Evolutionary conservation across 2,329 filamentous ascomycete genomes (phyloP), one percentile per base, ranked within the genome.

Genomic region (Aureobasidium sp.): DNA sequence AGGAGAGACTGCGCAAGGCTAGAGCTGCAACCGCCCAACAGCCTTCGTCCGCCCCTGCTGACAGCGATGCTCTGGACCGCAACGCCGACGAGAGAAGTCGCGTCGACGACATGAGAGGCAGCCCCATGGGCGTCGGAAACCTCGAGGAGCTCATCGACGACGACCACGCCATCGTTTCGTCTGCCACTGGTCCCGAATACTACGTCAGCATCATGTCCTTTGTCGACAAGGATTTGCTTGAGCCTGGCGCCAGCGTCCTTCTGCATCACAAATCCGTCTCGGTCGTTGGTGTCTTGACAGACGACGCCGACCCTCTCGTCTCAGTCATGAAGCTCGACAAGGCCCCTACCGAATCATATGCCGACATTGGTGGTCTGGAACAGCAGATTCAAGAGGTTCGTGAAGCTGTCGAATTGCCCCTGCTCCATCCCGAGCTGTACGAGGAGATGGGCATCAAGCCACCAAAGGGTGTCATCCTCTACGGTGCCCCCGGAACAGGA

Each of bases 381-480:
- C 78, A 84, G 63, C 94, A 99, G 75, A 99, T 99, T 64, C 94
- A 99, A 73, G 94, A 99, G 78, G 94, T 99, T 49, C 84, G 94
- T 68, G 94, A 99, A 79, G 96, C 94, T 1, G 94, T 99, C 62
- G 94, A 99, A 78, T 77, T 99, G 70, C 94, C 94, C 5, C 81
- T 99, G 66, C 81, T 99, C 63, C 94, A 99, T 74, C 94, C 94
- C 0, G 94, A 99, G 77, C 80, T 99, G 58, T 99, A 99, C 77
- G 94, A 99, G 76, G 94, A 99, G 80, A 99, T 99, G 94, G 94
- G 94, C 72, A 97, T 99, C 82, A 99, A 99, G 78, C 94, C 94
- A 5, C 94, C 94, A 64, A 99, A 99, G 83, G 94, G 94, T 82
- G 94, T 99, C 69, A 99, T 99, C 71, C 87, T 99, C 29, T 99